A percentile compares a stretch with the other conserved stretches of the same genome.
These are phyloP conservation scores for Protomyces arabidopsidicola DNA, from an alignment of 1,139 yeast species.

Conservation along the genomic window DNA sequence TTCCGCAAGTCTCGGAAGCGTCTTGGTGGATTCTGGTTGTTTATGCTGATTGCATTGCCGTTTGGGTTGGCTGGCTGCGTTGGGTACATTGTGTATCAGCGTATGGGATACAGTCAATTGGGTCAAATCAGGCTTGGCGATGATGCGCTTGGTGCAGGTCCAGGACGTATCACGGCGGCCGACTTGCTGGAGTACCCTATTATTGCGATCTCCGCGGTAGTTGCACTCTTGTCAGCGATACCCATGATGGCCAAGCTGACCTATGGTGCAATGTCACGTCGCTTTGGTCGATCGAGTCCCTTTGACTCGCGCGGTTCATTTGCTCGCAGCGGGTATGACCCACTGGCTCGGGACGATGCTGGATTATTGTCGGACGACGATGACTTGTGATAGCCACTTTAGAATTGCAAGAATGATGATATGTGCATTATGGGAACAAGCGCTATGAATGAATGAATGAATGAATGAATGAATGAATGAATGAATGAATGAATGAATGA, in stretches of 20 bases:
- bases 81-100: constrained; percentile 71
- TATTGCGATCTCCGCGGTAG: constrained; percentile 39
- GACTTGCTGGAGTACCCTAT: constrained; percentile 32
- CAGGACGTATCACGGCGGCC: constrained; percentile 25
- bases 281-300: constrained; percentile 30
- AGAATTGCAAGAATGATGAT: constrained; percentile 1
- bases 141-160: constrained; percentile 46
- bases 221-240: constrained; percentile 38
- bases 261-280: constrained; percentile 26
- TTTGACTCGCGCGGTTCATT: constrained; percentile 33
- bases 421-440: too few relatives aligned
- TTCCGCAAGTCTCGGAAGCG: constrained; percentile 59
- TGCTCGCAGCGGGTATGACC: constrained; percentile 34
- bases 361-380: constrained; percentile 33
- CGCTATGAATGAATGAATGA: background rate
- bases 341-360: constrained; percentile 35
- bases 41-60: constrained; percentile 56
- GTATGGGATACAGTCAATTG: constrained; percentile 71
- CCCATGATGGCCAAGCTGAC: constrained; percentile 34
- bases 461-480: background rate
- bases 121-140: constrained; percentile 86
- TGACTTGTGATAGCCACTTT: constrained; percentile 25
- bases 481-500: background rate
- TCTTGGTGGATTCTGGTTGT: constrained; percentile 50
- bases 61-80: constrained; percentile 53